These are phyloP conservation scores for Uronychia setigera DNA, from an alignment of 73 alveolate genomes.

Conservation along the genomic window DNA sequence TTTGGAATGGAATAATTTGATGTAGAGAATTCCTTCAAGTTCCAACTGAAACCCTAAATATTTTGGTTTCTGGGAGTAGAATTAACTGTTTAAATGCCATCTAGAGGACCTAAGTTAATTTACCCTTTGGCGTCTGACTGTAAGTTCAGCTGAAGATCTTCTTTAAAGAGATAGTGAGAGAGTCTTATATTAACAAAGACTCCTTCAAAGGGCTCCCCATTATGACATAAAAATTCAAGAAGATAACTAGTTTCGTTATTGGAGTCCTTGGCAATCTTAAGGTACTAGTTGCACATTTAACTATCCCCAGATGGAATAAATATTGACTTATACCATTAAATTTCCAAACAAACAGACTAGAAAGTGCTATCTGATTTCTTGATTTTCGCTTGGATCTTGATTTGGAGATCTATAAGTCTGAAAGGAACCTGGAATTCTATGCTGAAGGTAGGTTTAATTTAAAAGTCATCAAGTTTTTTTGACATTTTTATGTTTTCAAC, in stretches of 20 bases:
- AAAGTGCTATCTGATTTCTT: not conserved
- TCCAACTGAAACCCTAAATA: too few relatives aligned
- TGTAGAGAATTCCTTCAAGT: too few relatives aligned
- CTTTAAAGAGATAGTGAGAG: too few relatives aligned
- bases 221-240: not conserved
- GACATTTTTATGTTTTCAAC: not conserved
- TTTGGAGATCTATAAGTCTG: not conserved
- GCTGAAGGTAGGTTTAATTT: too few relatives aligned
- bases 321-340: not conserved
- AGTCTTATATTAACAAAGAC: not conserved
- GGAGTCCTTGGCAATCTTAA: not conserved
- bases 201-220: conserved; percentile 13
- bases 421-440: not conserved
- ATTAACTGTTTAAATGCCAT: too few relatives aligned
- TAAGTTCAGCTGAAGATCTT: too few relatives aligned
- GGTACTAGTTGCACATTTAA: not conserved
- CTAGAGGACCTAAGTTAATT: too few relatives aligned
- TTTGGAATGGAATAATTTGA: too few relatives aligned
- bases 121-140: too few relatives aligned
- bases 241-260: not conserved
- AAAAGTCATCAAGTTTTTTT: not conserved
- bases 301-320: not conserved
- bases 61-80: too few relatives aligned
- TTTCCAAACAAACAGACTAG: not conserved
- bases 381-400: not conserved